Evolutionary conservation across 2,329 filamentous ascomycete genomes (phyloP).

Genomic region (Aspergillus aculeatus): DNA sequence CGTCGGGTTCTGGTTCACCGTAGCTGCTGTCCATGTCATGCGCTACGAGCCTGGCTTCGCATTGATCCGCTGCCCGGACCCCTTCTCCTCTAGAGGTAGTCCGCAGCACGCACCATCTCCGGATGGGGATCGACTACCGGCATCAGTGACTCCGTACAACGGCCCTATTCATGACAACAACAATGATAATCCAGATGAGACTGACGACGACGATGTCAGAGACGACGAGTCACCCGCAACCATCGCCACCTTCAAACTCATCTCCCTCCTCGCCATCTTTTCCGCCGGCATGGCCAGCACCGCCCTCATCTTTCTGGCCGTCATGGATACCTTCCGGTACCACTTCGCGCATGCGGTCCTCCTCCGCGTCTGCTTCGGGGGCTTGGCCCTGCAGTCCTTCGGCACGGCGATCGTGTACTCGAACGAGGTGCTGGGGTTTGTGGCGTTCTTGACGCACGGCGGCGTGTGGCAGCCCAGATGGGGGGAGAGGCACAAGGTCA

Average conservation of each 20-base stretch:
- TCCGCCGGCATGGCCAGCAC: slow-evolving; percentile 16
- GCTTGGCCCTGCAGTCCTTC: slow-evolving; percentile 20
- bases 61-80: slow-evolving; percentile 9
- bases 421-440: slow-evolving; percentile 21
- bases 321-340: slow-evolving; percentile 25
- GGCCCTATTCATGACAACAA: neutral
- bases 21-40: slow-evolving; percentile 23
- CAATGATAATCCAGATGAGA: neutral
- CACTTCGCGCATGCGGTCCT: slow-evolving; percentile 19
- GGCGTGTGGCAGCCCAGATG: slow-evolving; percentile 15
- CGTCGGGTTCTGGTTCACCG: slow-evolving; percentile 20
- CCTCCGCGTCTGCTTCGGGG: slow-evolving; percentile 20
- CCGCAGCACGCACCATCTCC: neutral
- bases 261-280: slow-evolving; percentile 22
- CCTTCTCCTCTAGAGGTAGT: neutral
- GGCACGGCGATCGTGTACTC: slow-evolving; percentile 23
- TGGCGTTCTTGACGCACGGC: slow-evolving; percentile 16
- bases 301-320: slow-evolving; percentile 18
- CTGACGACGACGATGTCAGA: neutral
- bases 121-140: neutral
- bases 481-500: slow-evolving; percentile 13
- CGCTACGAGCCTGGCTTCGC: slow-evolving; percentile 23
- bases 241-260: slow-evolving; percentile 17
- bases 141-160: neutral
- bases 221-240: slow-evolving; percentile 9